Evolutionary conservation across 306 rosid species (phyloP), one percentile per base, ranked within the genome.

Genomic region (Vigna unguiculata): DNA sequence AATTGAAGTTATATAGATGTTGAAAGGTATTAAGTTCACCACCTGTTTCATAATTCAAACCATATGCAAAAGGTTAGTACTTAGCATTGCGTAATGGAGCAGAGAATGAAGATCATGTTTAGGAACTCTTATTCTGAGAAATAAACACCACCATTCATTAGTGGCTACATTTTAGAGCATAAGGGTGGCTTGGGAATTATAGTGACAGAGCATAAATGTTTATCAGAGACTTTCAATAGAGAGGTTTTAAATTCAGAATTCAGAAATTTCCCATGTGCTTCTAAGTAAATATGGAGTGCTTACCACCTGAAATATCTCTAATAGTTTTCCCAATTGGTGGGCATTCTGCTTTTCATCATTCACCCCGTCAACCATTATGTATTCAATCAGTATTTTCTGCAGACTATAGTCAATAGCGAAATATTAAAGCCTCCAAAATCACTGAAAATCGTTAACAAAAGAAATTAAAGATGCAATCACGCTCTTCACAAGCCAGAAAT

Each of bases 291-390:
- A 52, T 69, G 17, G 51, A 59, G 86, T 72, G 76, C 82, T 83
- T 85, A 95, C 98, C 96, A 89, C 98, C 89, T 90, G 80, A 83
- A 95, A 87, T 45, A 91, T 90, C 72, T 89, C 92, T 21, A 92
- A 69, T 88, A 92, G 87, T 64, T 92, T 89, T 49, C 92, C 97
- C 53, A 95, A 90, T 83, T 68, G 97, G 87, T 92, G 97, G 75
- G 96, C 97, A 46, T 92, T 93, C 53, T 89, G 85, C 85, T 90
- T 97, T 75, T 86, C 97, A 82, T 95, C 98, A 72, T 95, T 95
- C 82, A 92, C 93, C 83, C 87, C 97, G 75, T 92, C 97, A 65
- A 95, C 97, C 98, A 95, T 95, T 80, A 92, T 95, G 89, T 95
- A 95, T 86, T 95, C 98, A 0, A 95, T 92, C 20, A 95, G 84